Percentiles rank a stretch among this genome's conserved stretches.
These are phyloP conservation scores for Lactifluus volemus DNA, from an alignment of 768 basidiomycete genomes.

Conservation along the genomic window DNA sequence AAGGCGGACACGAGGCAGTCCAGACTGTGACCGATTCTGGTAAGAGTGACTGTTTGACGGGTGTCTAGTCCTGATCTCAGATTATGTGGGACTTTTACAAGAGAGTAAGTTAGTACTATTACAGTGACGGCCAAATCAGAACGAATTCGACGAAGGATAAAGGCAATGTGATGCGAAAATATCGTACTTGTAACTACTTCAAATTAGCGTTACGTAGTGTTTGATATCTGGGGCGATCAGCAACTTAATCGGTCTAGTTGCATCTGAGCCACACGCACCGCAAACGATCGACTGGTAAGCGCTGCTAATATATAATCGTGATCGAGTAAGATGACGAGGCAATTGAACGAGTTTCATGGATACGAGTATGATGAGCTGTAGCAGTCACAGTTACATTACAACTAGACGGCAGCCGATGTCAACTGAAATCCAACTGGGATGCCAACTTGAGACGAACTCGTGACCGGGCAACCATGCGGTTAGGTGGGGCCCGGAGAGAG, in stretches of 20 bases:
- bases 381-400: no score
- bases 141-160: not conserved
- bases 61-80: not conserved
- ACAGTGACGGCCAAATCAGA: not conserved
- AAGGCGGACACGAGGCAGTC: not conserved
- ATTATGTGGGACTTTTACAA: not conserved
- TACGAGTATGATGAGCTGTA: no score
- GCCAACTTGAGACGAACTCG: not conserved
- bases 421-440: no score
- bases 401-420: no score
- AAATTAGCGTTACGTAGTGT: no score
- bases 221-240: not conserved
- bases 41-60: no score
- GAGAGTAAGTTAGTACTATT: not conserved
- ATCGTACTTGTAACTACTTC: no score
- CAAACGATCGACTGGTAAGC: not conserved
- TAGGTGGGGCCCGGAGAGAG: not conserved
- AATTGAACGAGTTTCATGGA: no score
- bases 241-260: not conserved
- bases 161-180: no score
- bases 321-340: not conserved
- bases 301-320: no score
- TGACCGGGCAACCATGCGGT: not conserved
- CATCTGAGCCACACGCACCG: not conserved
- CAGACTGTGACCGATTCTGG: not conserved